Base-by-base conservation (phyloP, 2,329 filamentous ascomycete genomes). In the Aureobasidium mangrovei region DNA sequence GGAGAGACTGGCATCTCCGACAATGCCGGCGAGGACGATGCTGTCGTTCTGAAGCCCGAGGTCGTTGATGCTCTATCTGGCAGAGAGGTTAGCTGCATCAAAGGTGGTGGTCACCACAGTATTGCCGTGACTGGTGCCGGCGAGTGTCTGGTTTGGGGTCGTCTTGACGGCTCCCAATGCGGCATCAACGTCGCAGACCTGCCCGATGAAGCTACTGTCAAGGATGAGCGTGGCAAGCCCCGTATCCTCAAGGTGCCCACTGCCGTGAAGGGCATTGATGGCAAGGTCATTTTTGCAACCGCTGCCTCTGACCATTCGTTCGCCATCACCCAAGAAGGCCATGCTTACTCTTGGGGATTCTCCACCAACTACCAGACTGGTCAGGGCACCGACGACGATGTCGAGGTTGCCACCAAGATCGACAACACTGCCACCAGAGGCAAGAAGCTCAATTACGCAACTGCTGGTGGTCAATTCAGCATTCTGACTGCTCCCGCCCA, bases 401-500 rank as follows among this genome's bases (percentile, higher is more conserved):
- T 95, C 31, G 78, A 85, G 61, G 77, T 80, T 27, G 88, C 91
- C 0, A 93, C 86, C 0, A 64, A 84, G 46, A 87, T 96, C 54
- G 86, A 94, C 64, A 95, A 95, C 73, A 86, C 84, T 9, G 90
- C 89, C 40, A 80, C 93, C 29, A 79, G 83, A 31, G 87, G 81
- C 40, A 84, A 85, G 71, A 82, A 84, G 68, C 77, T 96, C 41
- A 77, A 83, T 33, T 88, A 79, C 70, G 87, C 86, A n/a, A 88
- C 87, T 41, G 85, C 85, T n/a, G 91, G 91, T 60, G 90, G 90
- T 4, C 91, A 96, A 66, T 96, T 82, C 68, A 85, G 83, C 1
- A 71, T 88, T 27, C 53, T 68, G 41, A 66, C 65, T 27, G 61
- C 64, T 40, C 46, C 48, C 40, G 57, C 58, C n/a, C 48, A 59